A percentile compares a stretch with the other conserved stretches of the same genome.
Conservation (phyloP, 441 rosid genomes). For the Populus hybrid region DNA sequence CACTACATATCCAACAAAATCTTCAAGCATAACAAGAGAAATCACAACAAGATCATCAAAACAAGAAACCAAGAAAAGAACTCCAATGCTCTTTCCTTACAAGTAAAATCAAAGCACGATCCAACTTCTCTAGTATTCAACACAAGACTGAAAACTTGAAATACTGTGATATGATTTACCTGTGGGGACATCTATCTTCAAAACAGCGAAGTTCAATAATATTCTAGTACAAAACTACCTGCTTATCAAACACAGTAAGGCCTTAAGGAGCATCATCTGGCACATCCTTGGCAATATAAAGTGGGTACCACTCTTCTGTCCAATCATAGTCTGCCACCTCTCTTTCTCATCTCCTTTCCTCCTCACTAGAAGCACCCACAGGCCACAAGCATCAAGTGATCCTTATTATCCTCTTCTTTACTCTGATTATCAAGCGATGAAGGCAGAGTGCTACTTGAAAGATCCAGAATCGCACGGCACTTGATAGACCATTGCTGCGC, state of each 20-base stretch:
- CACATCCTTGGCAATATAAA: constrained; percentile 72
- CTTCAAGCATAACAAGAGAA: no score
- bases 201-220: constrained; percentile 55
- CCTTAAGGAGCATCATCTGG: constrained; percentile 94
- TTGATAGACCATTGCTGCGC: not conserved
- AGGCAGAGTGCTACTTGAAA: not conserved
- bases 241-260: constrained; percentile 74
- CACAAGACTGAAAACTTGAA: not conserved
- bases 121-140: not conserved
- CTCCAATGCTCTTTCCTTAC: no score
- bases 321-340: constrained; percentile 65
- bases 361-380: constrained; percentile 22
- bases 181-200: constrained; percentile 91
- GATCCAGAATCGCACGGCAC: constrained; percentile 36
- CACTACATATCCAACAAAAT: no score
- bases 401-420: not conserved
- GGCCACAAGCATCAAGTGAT: not conserved
- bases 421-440: not conserved
- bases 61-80: no score
- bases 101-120: no score
- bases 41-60: no score
- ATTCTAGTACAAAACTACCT: constrained; percentile 68
- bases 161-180: constrained; percentile 33
- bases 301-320: constrained; percentile 92
- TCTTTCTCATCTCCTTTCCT: constrained; percentile 38